Evolutionary conservation across 495 filamentous ascomycete species (phyloP).

Genomic region (Penicillium cosmopolitanum): DNA sequence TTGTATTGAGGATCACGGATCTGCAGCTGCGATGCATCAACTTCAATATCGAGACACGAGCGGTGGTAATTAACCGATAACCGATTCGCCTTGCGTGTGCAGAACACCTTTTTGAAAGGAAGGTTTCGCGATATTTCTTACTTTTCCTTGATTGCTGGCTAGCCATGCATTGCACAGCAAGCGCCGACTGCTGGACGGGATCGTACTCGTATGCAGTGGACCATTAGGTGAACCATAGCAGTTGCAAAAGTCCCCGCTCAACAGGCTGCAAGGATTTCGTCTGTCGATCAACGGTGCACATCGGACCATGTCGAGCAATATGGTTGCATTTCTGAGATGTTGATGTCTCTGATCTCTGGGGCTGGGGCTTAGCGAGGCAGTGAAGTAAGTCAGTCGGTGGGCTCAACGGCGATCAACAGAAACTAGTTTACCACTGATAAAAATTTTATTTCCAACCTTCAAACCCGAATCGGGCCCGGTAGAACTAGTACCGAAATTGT

Average conservation of each 20-base stretch:
- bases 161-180: neutral
- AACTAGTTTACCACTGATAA: neutral
- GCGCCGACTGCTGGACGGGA: neutral
- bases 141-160: neutral
- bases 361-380: conserved; percentile 14
- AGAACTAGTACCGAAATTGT: conserved; percentile 3
- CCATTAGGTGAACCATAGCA: neutral
- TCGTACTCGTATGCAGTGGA: neutral
- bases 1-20: conserved; percentile 27
- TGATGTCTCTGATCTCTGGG: conserved; percentile 14
- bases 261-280: conserved; percentile 3
- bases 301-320: conserved; percentile 2
- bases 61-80: neutral
- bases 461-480: neutral
- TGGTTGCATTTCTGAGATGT: neutral
- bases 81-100: neutral
- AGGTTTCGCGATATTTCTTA: neutral
- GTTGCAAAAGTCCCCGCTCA: neutral
- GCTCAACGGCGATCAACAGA: conserved; percentile 6
- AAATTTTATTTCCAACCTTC: neutral
- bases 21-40: conserved; percentile 6
- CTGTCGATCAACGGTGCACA: conserved; percentile 1
- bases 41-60: neutral
- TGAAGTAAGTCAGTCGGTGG: neutral
- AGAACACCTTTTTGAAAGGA: neutral